phyloP scores from a whole-genome alignment of 2,329 filamentous ascomycete genomes.

The Fusarium miscanthi region DNA sequence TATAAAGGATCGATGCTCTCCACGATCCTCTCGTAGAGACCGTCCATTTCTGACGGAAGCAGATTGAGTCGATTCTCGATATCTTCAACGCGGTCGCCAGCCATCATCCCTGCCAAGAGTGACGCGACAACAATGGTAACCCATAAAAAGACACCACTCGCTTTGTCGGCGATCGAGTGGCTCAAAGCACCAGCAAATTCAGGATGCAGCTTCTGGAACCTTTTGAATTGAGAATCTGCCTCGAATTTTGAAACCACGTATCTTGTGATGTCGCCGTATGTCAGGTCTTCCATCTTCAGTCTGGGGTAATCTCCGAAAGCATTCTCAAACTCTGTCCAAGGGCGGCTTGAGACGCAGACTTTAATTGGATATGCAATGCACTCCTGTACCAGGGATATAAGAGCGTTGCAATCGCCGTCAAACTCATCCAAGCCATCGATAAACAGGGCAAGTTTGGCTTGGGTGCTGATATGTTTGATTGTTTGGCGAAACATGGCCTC shows the following conservation, averaged over 20 bases:
- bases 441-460: background rate
- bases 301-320: background rate
- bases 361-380: background rate
- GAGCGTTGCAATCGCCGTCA: background rate
- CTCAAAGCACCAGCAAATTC: fast-evolving
- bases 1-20: background rate
- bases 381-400: background rate
- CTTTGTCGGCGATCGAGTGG: background rate
- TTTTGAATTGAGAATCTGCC: fast-evolving
- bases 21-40: background rate
- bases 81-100: conserved; percentile 5
- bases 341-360: conserved; percentile 7
- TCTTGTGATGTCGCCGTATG: background rate
- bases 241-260: background rate
- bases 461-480: background rate
- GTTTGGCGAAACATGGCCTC: background rate
- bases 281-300: conserved; percentile 3
- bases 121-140: conserved; percentile 11
- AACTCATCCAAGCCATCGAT: conserved; percentile 26
- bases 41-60: background rate
- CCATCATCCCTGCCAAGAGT: background rate
- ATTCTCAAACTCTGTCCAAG: conserved; percentile 15
- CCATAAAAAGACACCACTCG: conserved; percentile 6
- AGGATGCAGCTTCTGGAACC: background rate
- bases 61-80: background rate